phyloP scores from a whole-genome alignment of 2,329 filamentous ascomycete genomes.

The Cercospora sp. region DNA sequence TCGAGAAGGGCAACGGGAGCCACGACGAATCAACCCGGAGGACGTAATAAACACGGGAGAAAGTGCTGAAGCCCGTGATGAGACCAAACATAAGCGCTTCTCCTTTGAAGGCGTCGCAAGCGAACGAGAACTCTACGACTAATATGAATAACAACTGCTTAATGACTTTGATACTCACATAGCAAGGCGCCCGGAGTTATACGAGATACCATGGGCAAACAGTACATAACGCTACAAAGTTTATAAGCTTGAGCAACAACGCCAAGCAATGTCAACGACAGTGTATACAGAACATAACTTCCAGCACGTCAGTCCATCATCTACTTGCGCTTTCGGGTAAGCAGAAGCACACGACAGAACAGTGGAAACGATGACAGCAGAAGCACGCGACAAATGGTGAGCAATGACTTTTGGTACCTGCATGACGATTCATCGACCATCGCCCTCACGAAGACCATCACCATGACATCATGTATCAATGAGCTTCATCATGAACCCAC shows the following conservation, averaged over 20 bases:
- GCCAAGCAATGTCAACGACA: not conserved
- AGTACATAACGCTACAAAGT: not conserved
- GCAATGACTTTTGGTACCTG: conserved; percentile 6
- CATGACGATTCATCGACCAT: conserved; percentile 9
- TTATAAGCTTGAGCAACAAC: not conserved
- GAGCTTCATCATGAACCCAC: conserved; percentile 5
- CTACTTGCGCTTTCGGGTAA: not conserved
- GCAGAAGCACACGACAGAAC: not conserved
- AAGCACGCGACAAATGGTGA: conserved; percentile 1
- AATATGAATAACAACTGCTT: conserved; percentile 9
- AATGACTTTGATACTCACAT: not conserved
- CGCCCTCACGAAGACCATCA: conserved; percentile 9
- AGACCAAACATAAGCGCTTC: conserved; percentile 24
- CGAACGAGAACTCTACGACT: conserved; percentile 18
- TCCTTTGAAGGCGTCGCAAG: conserved; percentile 28
- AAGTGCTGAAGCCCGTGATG: conserved; percentile 16
- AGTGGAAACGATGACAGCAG: not conserved
- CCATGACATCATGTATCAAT: conserved; percentile 7
- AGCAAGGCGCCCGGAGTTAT: conserved; percentile 8
- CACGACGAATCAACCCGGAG: conserved; percentile 28
- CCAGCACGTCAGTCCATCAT: not conserved
- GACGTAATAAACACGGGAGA: conserved; percentile 27
- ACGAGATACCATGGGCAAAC: conserved; percentile 6
- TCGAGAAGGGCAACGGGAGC: conserved; percentile 21
- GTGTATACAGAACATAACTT: not conserved